phyloP scores from a whole-genome alignment of 495 filamentous ascomycete species.

The Hyaloscypha hepaticicola region DNA sequence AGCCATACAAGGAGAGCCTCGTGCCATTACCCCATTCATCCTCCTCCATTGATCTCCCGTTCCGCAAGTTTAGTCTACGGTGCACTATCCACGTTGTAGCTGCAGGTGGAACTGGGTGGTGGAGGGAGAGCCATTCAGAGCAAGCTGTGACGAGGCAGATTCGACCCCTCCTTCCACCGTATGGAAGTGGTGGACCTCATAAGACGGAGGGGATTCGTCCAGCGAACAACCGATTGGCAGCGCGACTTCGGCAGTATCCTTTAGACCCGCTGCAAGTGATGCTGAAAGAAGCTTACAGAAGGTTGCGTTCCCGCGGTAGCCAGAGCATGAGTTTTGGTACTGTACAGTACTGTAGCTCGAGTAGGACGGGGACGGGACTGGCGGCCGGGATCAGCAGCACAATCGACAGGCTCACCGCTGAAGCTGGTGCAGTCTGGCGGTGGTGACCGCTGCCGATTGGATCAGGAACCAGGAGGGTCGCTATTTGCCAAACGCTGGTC shows the following conservation, averaged over 20 bases:
- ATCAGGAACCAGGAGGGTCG: conserved; percentile 13
- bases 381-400: not conserved
- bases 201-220: conserved; percentile 1
- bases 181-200: not conserved
- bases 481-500: conserved; percentile 3
- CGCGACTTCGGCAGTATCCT: conserved; percentile 16
- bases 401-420: conserved; percentile 16
- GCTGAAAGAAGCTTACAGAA: conserved; percentile 1
- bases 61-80: not conserved
- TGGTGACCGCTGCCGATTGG: conserved; percentile 11
- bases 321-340: too few species aligned
- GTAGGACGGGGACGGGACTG: not conserved
- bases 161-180: not conserved
- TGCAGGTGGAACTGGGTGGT: not conserved
- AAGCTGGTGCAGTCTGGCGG: too few species aligned
- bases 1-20: too few species aligned
- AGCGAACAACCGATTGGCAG: conserved; percentile 6
- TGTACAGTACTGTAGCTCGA: conserved; percentile 9
- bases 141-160: not conserved
- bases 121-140: too few species aligned
- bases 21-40: too few species aligned
- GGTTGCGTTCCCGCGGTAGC: not conserved
- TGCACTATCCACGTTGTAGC: not conserved
- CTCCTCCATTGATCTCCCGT: not conserved
- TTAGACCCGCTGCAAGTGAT: conserved; percentile 10